Base-by-base conservation (phyloP, 257 asterid genomes). In the Oldenlandia corymbosa region DNA sequence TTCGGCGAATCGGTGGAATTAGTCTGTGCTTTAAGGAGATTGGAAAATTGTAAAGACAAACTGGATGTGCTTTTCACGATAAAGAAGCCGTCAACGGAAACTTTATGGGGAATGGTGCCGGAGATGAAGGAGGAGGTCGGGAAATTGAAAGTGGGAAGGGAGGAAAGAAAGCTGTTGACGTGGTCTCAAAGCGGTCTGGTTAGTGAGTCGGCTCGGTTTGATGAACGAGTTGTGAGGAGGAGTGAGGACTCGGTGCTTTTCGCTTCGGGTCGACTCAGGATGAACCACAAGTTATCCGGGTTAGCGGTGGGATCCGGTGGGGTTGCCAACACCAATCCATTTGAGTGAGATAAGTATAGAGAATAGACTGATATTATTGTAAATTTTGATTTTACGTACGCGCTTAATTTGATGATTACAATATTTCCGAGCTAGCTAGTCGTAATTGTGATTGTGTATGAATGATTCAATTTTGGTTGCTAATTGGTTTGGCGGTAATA, bases 1-100 rank as follows among this genome's bases (percentile, higher is more conserved):
- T 90, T 87, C 16, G 81, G 79, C 1, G 92, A 90, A 48, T 83
- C 90, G 24, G 84, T 87, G 14, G 95, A 87, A 75, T 61, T 87
- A 27, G 67, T 58, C 0, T 87, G 78, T 23, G 83, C 66, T 10
- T 73, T 87, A 61, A 87, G 75, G 66, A 75, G 94, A 57, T 67
- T 85, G 48, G 79, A 74, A n/a, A 85, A 71, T 61, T 80, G 94
- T 60, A 70, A 68, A 66, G 91, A 79, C 41, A 79, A 80, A 43
- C 18, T 79, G 2, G 73, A 72, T 30, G 62, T 36, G 27, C 24
- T 79, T 43, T 78, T 69, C 16, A 63, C 41, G 7, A 67, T 77
- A 8, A 52, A 73, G 5, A 90, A 90, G 71, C 83, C 92, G 5
- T 80, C 90, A 7, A 72, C 73, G 31, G 84, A 78, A 65, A 67